Conservation (phyloP, 2,329 filamentous ascomycete genomes). For the Nigrograna mackinnonii region DNA sequence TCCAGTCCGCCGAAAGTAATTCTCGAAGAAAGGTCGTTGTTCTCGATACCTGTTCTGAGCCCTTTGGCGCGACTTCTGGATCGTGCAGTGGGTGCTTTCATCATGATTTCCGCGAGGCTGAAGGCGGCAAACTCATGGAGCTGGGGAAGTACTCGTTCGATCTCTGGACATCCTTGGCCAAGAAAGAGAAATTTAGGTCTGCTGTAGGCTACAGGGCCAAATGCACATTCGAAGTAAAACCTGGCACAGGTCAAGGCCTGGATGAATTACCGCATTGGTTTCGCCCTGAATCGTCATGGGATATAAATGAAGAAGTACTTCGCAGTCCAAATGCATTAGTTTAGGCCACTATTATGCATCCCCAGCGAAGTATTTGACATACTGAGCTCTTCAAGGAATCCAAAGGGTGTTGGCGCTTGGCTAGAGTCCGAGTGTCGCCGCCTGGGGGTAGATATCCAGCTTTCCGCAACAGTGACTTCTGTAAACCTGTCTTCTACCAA, state of each 20-base stretch:
- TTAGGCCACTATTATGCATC: too few relatives aligned
- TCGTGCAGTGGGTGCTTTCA: conserved; percentile 3
- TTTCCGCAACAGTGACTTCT: not conserved
- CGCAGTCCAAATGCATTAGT: too few relatives aligned
- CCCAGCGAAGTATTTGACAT: too few relatives aligned
- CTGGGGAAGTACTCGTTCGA: not conserved
- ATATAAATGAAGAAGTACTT: too few relatives aligned
- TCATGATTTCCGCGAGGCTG: not conserved
- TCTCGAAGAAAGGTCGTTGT: too few relatives aligned
- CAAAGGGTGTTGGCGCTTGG: not conserved
- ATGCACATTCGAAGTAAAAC: too few relatives aligned
- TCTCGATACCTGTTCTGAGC: not conserved
- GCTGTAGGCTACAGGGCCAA: not conserved
- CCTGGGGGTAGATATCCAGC: not conserved
- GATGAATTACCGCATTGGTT: too few relatives aligned
- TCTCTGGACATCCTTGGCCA: not conserved
- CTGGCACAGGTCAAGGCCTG: too few relatives aligned
- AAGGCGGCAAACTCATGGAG: not conserved
- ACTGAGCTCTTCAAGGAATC: too few relatives aligned
- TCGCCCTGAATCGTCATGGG: too few relatives aligned
- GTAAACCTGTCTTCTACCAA: too few relatives aligned
- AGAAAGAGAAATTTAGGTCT: not conserved
- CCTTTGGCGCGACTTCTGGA: conserved; percentile 2
- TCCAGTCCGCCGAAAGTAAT: not conserved
- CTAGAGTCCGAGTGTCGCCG: not conserved